phyloP scores from a whole-genome alignment of 257 asterid species.

The Fraxinus cuspidata region DNA sequence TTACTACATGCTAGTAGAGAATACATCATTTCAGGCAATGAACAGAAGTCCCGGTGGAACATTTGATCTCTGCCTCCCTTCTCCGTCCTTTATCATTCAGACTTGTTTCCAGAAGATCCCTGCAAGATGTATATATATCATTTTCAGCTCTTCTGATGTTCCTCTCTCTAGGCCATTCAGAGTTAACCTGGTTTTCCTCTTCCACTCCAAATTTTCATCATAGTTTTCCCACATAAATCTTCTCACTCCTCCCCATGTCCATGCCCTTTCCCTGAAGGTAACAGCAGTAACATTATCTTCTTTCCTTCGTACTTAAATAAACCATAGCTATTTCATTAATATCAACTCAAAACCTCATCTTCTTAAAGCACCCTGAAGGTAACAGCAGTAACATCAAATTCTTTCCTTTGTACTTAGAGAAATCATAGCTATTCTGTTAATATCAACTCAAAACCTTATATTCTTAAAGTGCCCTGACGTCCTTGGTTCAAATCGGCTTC shows the following conservation, averaged over 20 bases:
- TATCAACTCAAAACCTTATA: background rate
- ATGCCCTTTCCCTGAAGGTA: background rate
- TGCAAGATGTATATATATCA: background rate
- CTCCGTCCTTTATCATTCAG: background rate
- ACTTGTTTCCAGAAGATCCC: background rate
- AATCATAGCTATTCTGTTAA: background rate
- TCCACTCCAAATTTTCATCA: background rate
- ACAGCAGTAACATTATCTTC: background rate
- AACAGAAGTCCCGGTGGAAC: background rate
- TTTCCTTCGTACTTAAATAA: background rate
- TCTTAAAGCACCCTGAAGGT: background rate
- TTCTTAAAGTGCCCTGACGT: background rate
- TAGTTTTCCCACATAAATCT: background rate
- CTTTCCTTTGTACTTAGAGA: background rate
- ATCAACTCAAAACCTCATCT: background rate
- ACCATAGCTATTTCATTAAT: background rate
- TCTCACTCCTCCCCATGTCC: background rate
- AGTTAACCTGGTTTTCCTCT: too few species aligned
- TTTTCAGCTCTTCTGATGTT: background rate
- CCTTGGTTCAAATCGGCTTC: background rate
- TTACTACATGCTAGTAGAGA: background rate
- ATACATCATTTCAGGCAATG: background rate
- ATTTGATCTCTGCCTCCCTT: background rate
- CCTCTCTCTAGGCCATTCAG: too few species aligned
- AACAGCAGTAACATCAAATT: too few species aligned